Percentiles rank a stretch among this genome's conserved stretches.
Evolutionary conservation across 1,284 basidiomycete genomes (phyloP).

Genomic region (Apiotrichum sp.): DNA sequence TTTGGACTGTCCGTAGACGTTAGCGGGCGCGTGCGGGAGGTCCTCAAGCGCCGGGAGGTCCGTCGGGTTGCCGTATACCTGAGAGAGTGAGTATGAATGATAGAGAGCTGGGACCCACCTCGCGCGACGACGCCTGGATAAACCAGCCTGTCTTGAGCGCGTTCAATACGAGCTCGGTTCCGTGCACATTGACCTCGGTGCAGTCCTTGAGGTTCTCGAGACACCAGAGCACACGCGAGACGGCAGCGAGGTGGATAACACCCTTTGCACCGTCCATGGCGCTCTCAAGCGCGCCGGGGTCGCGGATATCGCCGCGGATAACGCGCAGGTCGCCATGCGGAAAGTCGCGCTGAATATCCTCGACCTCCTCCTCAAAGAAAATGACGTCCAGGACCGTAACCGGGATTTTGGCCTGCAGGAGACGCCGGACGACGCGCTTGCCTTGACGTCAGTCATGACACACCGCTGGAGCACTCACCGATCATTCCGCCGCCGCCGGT

Average conservation of each 20-base stretch:
- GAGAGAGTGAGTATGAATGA: neutral
- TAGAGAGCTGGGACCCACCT: conserved; percentile 4
- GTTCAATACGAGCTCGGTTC: conserved; percentile 20
- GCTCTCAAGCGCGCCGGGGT: conserved; percentile 8
- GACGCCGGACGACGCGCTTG: conserved; percentile 20
- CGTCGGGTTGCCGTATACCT: conserved; percentile 24
- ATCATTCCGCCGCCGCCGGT: conserved; percentile 15
- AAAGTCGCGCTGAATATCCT: conserved; percentile 10
- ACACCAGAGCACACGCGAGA: conserved; percentile 31
- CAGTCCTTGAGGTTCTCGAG: conserved; percentile 31
- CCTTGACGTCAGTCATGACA: conserved; percentile 5
- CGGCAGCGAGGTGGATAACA: conserved; percentile 34
- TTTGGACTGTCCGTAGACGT: conserved; percentile 31
- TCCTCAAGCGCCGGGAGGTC: conserved; percentile 19
- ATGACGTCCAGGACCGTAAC: conserved; percentile 26
- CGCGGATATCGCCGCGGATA: conserved; percentile 25
- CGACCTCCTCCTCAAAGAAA: conserved; percentile 23
- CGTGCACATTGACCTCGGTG: conserved; percentile 27
- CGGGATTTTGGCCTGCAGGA: conserved; percentile 14
- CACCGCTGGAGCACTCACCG: conserved; percentile 4
- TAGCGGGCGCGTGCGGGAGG: conserved; percentile 21
- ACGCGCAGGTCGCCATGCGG: conserved; percentile 15
- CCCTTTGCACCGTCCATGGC: conserved; percentile 23
- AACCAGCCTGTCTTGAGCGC: conserved; percentile 21
- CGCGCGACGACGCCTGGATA: conserved; percentile 25